Evolutionary conservation across 768 basidiomycete genomes (phyloP).

Genomic region (Tubosaeta sp.): DNA sequence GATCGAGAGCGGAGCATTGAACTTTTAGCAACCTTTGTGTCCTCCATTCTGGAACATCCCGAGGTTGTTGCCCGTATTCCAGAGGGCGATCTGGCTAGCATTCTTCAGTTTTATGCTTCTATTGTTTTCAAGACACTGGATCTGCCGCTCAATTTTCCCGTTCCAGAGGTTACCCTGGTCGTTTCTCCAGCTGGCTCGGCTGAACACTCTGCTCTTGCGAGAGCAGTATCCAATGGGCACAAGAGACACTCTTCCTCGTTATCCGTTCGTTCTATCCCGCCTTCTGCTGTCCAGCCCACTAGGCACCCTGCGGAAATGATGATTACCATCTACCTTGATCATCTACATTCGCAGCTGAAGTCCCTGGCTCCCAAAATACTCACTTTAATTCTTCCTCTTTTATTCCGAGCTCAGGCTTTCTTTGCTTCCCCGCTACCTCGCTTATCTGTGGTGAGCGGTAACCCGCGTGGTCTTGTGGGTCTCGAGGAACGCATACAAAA

Average conservation of each 20-base stretch:
- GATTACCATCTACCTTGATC: slow-evolving; percentile 56
- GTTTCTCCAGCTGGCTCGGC: slow-evolving; percentile 31
- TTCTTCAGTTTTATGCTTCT: slow-evolving; percentile 57
- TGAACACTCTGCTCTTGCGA: slow-evolving; percentile 23
- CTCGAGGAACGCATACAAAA: slow-evolving; percentile 57
- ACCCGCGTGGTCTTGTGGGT: slow-evolving; percentile 27
- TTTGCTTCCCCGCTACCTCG: slow-evolving; percentile 66
- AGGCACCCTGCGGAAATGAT: slow-evolving; percentile 63
- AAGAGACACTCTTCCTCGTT: slow-evolving; percentile 60
- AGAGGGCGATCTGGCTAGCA: slow-evolving; percentile 51
- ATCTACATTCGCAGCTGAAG: slow-evolving; percentile 60
- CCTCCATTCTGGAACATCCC: slow-evolving; percentile 43
- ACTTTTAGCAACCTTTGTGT: slow-evolving; percentile 55
- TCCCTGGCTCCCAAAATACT: slow-evolving; percentile 53
- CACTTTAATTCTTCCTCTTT: slow-evolving; percentile 55
- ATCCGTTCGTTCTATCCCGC: slow-evolving; percentile 43
- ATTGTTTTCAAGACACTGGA: slow-evolving; percentile 54
- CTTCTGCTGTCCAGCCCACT: slow-evolving; percentile 26
- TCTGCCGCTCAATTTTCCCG: slow-evolving; percentile 22
- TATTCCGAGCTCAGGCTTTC: slow-evolving; percentile 68
- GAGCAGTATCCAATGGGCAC: slow-evolving; percentile 37
- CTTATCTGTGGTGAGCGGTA: slow-evolving; percentile 48
- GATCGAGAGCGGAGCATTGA: slow-evolving; percentile 67
- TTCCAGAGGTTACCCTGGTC: slow-evolving; percentile 10
- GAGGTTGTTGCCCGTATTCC: slow-evolving; percentile 58